These are phyloP conservation scores for Stagonosporopsis cucurbitacearum DNA, from an alignment of 2,329 filamentous ascomycete genomes.

Conservation along the genomic window DNA sequence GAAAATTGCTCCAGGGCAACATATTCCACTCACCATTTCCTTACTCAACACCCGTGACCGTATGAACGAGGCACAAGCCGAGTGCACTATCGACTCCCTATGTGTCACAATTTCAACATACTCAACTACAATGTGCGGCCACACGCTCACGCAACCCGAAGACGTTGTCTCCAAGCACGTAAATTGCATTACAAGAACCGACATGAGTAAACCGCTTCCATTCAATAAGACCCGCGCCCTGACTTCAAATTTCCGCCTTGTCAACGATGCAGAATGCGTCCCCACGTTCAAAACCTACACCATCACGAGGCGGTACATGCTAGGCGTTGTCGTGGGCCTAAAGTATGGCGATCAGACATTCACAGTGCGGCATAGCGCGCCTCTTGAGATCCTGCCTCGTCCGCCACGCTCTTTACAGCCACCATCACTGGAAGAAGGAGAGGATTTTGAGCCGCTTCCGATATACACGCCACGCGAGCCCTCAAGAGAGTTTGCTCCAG, in stretches of 20 bases:
- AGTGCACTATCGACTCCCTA: slow-evolving; percentile 38
- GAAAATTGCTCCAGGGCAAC: slow-evolving; percentile 39
- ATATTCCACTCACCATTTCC: slow-evolving; percentile 40
- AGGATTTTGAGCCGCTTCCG: slow-evolving; percentile 40
- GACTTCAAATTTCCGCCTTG: slow-evolving; percentile 42
- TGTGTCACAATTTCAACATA: slow-evolving; percentile 41
- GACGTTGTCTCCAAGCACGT: slow-evolving; percentile 41
- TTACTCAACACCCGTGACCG: slow-evolving; percentile 32
- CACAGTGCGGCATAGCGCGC: slow-evolving; percentile 33
- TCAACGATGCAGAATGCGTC: slow-evolving; percentile 43
- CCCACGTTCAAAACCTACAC: slow-evolving; percentile 47
- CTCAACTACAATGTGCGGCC: slow-evolving; percentile 41
- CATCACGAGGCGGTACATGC: slow-evolving; percentile 39
- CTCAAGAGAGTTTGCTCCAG: slow-evolving; percentile 38
- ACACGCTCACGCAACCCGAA: slow-evolving; percentile 32
- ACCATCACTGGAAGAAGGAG: slow-evolving; percentile 24
- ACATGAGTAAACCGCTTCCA: slow-evolving; percentile 30
- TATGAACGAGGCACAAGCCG: slow-evolving; percentile 23
- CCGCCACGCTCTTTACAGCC: slow-evolving; percentile 20
- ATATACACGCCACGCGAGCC: slow-evolving; percentile 39
- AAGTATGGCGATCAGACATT: slow-evolving; percentile 37
- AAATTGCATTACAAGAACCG: slow-evolving; percentile 37
- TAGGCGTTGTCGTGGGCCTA: slow-evolving; percentile 37
- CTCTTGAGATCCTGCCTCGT: slow-evolving; percentile 42
- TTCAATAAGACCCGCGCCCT: slow-evolving; percentile 31